These are phyloP conservation scores for Saccharomycopsis phalli DNA, from an alignment of 1,139 yeast genomes.

Conservation along the genomic window DNA sequence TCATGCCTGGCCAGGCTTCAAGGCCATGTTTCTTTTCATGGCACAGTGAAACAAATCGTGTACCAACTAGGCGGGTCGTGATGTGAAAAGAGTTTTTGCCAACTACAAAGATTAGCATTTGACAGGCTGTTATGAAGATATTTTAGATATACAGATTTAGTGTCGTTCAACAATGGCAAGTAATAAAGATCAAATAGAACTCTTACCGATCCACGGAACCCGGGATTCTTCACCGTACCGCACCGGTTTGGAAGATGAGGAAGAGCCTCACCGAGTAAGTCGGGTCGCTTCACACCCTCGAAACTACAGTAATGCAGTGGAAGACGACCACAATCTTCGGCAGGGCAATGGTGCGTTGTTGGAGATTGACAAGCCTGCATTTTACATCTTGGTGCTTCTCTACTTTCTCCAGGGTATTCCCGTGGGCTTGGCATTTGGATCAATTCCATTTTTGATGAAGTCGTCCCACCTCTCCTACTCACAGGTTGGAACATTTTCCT, in stretches of 20 bases:
- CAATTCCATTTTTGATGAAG: slow-evolving; percentile 86
- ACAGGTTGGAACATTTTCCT: slow-evolving; percentile 81
- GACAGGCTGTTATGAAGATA: too few species aligned
- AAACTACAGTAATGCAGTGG: background rate
- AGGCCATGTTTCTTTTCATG: too few species aligned
- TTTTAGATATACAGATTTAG: too few species aligned
- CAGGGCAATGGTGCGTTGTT: slow-evolving; percentile 10
- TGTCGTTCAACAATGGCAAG: too few species aligned
- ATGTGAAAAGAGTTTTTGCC: too few species aligned
- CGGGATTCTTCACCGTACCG: slow-evolving; percentile 1
- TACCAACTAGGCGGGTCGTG: too few species aligned
- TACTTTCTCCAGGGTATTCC: slow-evolving; percentile 92
- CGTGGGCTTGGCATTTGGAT: slow-evolving; percentile 91
- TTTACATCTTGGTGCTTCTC: slow-evolving; percentile 57
- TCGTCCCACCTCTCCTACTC: slow-evolving; percentile 64
- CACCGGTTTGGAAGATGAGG: slow-evolving; percentile 1
- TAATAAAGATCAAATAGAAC: background rate
- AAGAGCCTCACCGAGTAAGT: background rate
- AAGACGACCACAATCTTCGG: background rate
- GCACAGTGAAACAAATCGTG: too few species aligned
- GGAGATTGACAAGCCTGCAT: slow-evolving; percentile 53
- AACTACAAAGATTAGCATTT: too few species aligned
- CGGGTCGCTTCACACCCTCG: background rate
- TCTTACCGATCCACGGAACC: background rate
- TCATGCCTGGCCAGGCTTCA: too few species aligned